phyloP scores from a whole-genome alignment of 2,329 filamentous ascomycete genomes.

The Alternaria dauci region DNA sequence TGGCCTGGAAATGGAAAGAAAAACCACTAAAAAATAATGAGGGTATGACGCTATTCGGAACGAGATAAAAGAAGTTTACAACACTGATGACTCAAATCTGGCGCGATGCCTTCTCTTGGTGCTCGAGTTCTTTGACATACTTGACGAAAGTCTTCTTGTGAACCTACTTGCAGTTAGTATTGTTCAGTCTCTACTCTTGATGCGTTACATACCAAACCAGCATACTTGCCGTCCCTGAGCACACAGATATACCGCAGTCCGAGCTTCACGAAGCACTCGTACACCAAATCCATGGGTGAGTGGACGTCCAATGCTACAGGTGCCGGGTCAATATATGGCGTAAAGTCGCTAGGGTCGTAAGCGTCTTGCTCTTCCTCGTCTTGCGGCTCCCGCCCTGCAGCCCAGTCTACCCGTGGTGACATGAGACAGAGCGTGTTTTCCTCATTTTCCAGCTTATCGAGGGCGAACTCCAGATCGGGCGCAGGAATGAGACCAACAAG shows the following conservation, averaged over 20 bases:
- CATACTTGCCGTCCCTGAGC: slow-evolving; percentile 81
- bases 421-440: slow-evolving; percentile 80
- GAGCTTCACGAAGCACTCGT: slow-evolving; percentile 95
- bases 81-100: slow-evolving; percentile 1
- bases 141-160: slow-evolving; percentile 98
- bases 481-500: slow-evolving; percentile 92
- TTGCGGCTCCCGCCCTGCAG: slow-evolving; percentile 54
- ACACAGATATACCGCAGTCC: slow-evolving; percentile 94
- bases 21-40: slow-evolving; percentile 3
- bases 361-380: slow-evolving; percentile 61
- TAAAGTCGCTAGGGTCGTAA: slow-evolving; percentile 81
- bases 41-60: slow-evolving; percentile 4
- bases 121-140: slow-evolving; percentile 85
- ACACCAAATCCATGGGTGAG: slow-evolving; percentile 92
- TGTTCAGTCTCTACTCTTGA: background rate
- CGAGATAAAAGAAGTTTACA: background rate
- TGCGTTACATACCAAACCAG: slow-evolving; percentile 74
- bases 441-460: slow-evolving; percentile 84
- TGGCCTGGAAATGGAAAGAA: background rate
- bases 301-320: slow-evolving; percentile 88
- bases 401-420: slow-evolving; percentile 67
- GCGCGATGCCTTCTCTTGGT: slow-evolving; percentile 48
- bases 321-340: slow-evolving; percentile 88
- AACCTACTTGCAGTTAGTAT: slow-evolving; percentile 58
- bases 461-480: slow-evolving; percentile 89